Evolutionary conservation across 2,329 filamentous ascomycete genomes (phyloP).

Genomic region (Colletotrichum camelliae): DNA sequence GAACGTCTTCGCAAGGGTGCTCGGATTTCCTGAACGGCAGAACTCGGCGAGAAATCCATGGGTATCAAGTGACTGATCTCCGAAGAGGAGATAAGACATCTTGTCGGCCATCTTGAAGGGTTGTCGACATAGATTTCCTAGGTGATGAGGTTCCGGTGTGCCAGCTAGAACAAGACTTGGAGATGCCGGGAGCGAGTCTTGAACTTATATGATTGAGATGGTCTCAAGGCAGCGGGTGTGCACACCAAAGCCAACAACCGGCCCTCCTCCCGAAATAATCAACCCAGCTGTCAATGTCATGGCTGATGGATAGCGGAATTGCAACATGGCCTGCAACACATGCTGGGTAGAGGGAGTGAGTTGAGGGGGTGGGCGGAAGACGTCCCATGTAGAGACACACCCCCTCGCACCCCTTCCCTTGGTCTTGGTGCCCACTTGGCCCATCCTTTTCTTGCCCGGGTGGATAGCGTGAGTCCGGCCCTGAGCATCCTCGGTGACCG

Average conservation of each 20-base stretch:
- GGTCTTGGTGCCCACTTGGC: constrained; percentile 10
- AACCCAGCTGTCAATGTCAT: constrained; percentile 26
- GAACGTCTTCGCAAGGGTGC: constrained; percentile 65
- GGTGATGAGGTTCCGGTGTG: constrained; percentile 22
- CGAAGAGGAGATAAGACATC: constrained; percentile 67
- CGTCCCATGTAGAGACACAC: constrained; percentile 26
- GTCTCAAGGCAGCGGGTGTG: constrained; percentile 7
- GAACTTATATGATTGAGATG: constrained; percentile 26
- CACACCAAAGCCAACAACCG: constrained; percentile 6
- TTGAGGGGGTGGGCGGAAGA: constrained; percentile 17
- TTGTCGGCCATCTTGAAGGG: constrained; percentile 47
- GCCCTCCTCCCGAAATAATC: constrained; percentile 25
- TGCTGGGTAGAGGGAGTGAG: constrained; percentile 19
- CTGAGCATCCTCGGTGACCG: constrained; percentile 48
- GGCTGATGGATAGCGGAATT: constrained; percentile 22
- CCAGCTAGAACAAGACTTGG: background rate
- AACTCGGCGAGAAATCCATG: constrained; percentile 66
- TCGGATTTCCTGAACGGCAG: constrained; percentile 48
- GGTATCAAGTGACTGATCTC: constrained; percentile 74
- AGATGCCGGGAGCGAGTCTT: constrained; percentile 18
- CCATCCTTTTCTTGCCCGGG: constrained; percentile 22
- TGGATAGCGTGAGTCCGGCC: constrained; percentile 38
- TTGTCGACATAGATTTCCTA: constrained; percentile 30
- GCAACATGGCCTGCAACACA: constrained; percentile 22
- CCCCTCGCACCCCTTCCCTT: constrained; percentile 22